Evolutionary conservation across 176 grass and related monocot species (phyloP), one percentile per base, ranked within the genome.

Genomic region (Tuctoria greenei): DNA sequence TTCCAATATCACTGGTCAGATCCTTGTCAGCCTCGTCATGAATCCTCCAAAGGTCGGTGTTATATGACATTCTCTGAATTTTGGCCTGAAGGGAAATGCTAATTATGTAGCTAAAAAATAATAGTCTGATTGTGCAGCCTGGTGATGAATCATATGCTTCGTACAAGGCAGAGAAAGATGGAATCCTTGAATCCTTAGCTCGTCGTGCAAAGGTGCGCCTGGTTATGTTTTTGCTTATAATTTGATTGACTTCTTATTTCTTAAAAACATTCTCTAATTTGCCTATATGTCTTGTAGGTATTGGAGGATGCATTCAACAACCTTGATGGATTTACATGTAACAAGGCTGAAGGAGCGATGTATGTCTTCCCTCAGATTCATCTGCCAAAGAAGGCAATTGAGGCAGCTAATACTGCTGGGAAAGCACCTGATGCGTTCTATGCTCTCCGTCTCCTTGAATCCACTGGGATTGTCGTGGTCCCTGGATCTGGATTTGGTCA

Each of bases 1-100:
- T 58, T 99, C 96, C 14, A 99, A 99, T 63, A 90, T 99, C 71
- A 88, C 92, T 72, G 96, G 92, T 21, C 92, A 99, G 75, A 93
- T 95, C 79, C 92, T 99, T 82, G 85, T 85, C 17, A 95, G 92
- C 75, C 96, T 95, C 58, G 31, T 99, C 76, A 95, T 99, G 96
- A 95, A 90, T 67, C 87, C 92, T 81, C 92, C 96, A 35, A 95
- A 99, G 96, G 96, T 99, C 66, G 54, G 8, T 51, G 20, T 58
- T 25, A 69, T 15, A n/a, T n/a, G n/a, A n/a, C n/a, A n/a, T n/a
- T n/a, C n/a, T n/a, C n/a, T n/a, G n/a, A n/a, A n/a, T n/a, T n/a
- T n/a, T n/a, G n/a, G n/a, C n/a, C 50, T 76, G 56, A 46, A 24
- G 55, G 24, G 51, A 36, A 69, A 59, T 54, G 9, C 64, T 25